Evolutionary conservation across 2,329 filamentous ascomycete species (phyloP).

Genomic region (Ophiostoma montium): DNA sequence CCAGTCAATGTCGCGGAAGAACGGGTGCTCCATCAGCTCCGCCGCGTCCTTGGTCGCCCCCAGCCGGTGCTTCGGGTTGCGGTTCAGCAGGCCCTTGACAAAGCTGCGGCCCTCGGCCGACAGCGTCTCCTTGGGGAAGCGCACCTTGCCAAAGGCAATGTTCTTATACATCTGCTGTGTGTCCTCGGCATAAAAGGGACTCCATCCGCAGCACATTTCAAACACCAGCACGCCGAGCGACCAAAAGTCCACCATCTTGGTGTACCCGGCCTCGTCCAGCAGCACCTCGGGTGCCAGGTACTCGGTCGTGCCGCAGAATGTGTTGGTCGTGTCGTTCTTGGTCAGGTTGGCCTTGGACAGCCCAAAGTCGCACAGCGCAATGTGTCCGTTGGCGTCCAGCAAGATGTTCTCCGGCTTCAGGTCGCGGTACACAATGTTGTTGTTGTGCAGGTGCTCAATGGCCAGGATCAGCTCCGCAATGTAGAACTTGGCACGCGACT

Average conservation of each 20-base stretch:
- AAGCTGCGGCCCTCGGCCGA: constrained; percentile 94
- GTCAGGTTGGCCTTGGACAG: constrained; percentile 94
- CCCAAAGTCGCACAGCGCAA: constrained; percentile 94
- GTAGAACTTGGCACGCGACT: constrained; percentile 93
- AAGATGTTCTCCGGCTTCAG: constrained; percentile 97
- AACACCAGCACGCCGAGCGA: constrained; percentile 94
- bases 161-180: constrained; percentile 99
- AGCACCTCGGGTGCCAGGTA: constrained; percentile 93
- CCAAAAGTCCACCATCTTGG: constrained; percentile 99
- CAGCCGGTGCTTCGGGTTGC: constrained; percentile 89
- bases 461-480: constrained; percentile 95
- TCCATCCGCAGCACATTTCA: constrained; percentile 99
- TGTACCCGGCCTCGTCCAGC: constrained; percentile 91
- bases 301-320: constrained; percentile 95
- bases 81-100: constrained; percentile 91
- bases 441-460: constrained; percentile 86
- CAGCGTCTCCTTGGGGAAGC: constrained; percentile 87
- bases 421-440: constrained; percentile 96
- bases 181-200: constrained; percentile 95
- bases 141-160: constrained; percentile 96
- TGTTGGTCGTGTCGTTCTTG: constrained; percentile 96
- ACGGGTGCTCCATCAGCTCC: constrained; percentile 85
- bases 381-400: constrained; percentile 92
- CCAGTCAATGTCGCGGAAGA: constrained; percentile 94
- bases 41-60: constrained; percentile 84